A percentile compares a stretch with the other conserved stretches of the same genome.
Conservation (phyloP, 495 filamentous ascomycete species). For the Penicillium coffeae region DNA sequence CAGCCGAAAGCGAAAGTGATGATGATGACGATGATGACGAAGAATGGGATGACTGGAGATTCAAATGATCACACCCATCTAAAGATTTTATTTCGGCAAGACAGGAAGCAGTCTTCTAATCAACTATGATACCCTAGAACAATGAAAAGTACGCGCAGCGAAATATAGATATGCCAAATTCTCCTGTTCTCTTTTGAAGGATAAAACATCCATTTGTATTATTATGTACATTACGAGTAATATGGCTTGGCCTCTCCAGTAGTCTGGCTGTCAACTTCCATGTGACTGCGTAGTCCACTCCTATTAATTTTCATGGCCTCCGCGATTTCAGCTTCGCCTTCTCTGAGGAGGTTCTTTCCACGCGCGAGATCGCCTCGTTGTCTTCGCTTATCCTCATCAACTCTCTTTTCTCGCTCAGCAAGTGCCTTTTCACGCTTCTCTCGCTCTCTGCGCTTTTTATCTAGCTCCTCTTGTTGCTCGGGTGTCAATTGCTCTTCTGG, state of each 20-base stretch:
- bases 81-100: conserved; percentile 5
- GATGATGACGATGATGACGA: conserved; percentile 40
- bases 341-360: conserved; percentile 63
- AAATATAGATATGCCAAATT: not conserved
- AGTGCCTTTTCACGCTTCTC: conserved; percentile 71
- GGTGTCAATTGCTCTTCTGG: conserved; percentile 51
- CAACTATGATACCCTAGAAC: conserved; percentile 42
- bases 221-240: too few species aligned
- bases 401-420: conserved; percentile 65
- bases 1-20: conserved; percentile 26
- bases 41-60: conserved; percentile 67
- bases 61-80: conserved; percentile 40
- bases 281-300: conserved; percentile 63
- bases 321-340: conserved; percentile 76
- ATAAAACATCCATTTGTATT: too few species aligned
- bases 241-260: conserved; percentile 9
- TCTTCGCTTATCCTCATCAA: conserved; percentile 69
- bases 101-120: conserved; percentile 25
- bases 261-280: conserved; percentile 37
- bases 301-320: conserved; percentile 74
- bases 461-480: conserved; percentile 58
- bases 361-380: conserved; percentile 61
- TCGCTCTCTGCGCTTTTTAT: conserved; percentile 59
- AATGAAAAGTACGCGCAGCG: conserved; percentile 19
- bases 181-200: not conserved